phyloP scores from a whole-genome alignment of 2,329 filamentous ascomycete genomes.

The Leptographium wingfieldii region DNA sequence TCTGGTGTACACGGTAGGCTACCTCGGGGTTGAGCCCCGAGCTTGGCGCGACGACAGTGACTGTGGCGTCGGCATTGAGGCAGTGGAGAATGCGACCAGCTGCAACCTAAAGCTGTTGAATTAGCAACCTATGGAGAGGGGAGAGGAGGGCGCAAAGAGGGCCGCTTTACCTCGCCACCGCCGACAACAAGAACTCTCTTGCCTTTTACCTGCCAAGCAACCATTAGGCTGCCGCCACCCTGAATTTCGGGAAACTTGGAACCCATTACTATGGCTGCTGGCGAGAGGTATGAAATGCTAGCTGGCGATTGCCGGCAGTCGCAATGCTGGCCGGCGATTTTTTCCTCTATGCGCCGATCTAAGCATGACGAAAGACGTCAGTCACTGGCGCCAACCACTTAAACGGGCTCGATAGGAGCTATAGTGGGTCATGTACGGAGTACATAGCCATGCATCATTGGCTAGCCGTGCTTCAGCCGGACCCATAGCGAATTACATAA shows the following conservation, averaged over 20 bases:
- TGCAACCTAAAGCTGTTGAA: conserved; percentile 54
- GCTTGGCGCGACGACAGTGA: conserved; percentile 72
- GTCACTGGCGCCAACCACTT: background rate
- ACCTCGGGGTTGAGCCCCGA: conserved; percentile 82
- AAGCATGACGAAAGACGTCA: background rate
- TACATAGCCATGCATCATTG: background rate
- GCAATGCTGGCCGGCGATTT: background rate
- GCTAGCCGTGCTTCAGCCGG: background rate
- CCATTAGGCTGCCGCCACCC: conserved; percentile 81
- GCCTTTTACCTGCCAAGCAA: conserved; percentile 89
- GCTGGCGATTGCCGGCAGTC: background rate
- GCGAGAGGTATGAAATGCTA: background rate
- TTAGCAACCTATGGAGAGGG: background rate
- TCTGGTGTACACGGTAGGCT: conserved; percentile 60
- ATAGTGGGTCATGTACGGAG: background rate
- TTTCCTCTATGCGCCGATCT: background rate
- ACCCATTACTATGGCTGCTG: conserved; percentile 5
- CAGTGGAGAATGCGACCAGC: conserved; percentile 88
- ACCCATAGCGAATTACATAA: background rate
- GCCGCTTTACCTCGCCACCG: conserved; percentile 65
- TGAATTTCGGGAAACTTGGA: conserved; percentile 64
- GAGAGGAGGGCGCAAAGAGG: background rate
- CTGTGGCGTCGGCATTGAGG: conserved; percentile 85
- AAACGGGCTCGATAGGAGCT: background rate
- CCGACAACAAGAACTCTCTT: conserved; percentile 88